Evolutionary conservation across 306 rosid genomes (phyloP).

Genomic region (Vachellia pachyceras): DNA sequence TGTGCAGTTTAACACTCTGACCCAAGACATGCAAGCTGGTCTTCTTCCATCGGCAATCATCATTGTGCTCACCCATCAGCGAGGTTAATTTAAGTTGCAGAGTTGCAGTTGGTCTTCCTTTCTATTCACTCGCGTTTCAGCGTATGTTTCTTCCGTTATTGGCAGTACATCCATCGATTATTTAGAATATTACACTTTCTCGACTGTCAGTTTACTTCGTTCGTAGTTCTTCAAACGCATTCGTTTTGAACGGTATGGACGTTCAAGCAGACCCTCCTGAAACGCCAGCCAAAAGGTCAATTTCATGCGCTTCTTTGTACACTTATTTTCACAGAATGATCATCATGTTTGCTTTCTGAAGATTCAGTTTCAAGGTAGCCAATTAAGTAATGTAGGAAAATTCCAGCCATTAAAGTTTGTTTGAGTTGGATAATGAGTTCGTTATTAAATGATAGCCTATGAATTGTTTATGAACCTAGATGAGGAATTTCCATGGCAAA

Average conservation of each 20-base stretch:
- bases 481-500: neutral
- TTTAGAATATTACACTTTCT: neutral
- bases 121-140: neutral
- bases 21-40: neutral
- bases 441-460: neutral
- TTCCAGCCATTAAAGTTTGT: constrained; percentile 12
- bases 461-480: neutral
- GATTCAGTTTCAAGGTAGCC: neutral
- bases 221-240: neutral
- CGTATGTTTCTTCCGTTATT: neutral
- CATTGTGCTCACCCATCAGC: neutral
- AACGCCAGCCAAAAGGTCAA: constrained; percentile 38
- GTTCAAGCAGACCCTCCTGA: constrained; percentile 21
- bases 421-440: constrained; percentile 28
- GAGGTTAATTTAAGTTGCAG: constrained; percentile 3
- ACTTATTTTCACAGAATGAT: neutral
- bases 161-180: neutral
- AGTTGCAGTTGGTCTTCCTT: neutral
- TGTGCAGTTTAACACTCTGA: neutral
- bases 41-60: neutral
- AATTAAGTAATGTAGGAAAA: constrained; percentile 26
- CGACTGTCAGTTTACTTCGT: neutral
- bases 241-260: constrained; percentile 38
- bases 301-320: neutral
- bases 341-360: constrained; percentile 22